phyloP scores from a whole-genome alignment of 352 stramenopile species.

The Pythium brachiatum region DNA sequence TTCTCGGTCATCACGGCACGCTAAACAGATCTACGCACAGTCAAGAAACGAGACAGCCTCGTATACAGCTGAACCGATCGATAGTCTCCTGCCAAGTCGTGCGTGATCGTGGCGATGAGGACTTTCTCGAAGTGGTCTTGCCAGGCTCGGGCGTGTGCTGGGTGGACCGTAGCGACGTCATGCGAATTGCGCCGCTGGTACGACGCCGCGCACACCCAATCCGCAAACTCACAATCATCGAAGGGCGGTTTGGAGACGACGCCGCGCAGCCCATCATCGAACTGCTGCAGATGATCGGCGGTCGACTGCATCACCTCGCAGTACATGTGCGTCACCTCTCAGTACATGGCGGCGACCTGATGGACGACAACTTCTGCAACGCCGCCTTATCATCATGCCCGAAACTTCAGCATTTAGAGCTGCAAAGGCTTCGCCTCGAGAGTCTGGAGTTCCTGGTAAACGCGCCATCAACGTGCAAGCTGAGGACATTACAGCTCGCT shows the following conservation, averaged over 20 bases:
- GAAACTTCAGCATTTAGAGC: slow-evolving; percentile 11
- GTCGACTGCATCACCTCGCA: slow-evolving; percentile 2
- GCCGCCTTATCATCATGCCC: slow-evolving; percentile 5
- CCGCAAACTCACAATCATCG: background rate
- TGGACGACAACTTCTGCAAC: background rate
- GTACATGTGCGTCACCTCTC: background rate
- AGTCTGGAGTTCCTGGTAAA: slow-evolving; percentile 5
- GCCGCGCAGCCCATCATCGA: background rate
- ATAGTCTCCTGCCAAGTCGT: slow-evolving; percentile 14
- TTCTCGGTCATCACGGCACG: slow-evolving; percentile 5
- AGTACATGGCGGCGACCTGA: background rate
- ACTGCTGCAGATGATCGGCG: slow-evolving; percentile 9
- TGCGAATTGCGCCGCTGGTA: background rate
- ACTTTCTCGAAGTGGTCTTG: slow-evolving; percentile 16
- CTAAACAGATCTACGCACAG: background rate
- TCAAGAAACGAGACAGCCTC: background rate
- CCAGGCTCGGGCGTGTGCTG: slow-evolving; percentile 16
- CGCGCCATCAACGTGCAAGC: background rate
- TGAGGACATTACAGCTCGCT: slow-evolving; percentile 5
- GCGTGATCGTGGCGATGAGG: slow-evolving; percentile 5
- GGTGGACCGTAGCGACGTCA: slow-evolving; percentile 7
- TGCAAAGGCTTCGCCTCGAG: background rate
- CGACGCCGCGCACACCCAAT: slow-evolving; percentile 5
- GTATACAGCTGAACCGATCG: slow-evolving; percentile 1
- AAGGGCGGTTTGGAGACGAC: background rate